A percentile compares a stretch with the other conserved stretches of the same genome.
Conservation (phyloP, 768 basidiomycete species). For the Xerocomellus intermedius region DNA sequence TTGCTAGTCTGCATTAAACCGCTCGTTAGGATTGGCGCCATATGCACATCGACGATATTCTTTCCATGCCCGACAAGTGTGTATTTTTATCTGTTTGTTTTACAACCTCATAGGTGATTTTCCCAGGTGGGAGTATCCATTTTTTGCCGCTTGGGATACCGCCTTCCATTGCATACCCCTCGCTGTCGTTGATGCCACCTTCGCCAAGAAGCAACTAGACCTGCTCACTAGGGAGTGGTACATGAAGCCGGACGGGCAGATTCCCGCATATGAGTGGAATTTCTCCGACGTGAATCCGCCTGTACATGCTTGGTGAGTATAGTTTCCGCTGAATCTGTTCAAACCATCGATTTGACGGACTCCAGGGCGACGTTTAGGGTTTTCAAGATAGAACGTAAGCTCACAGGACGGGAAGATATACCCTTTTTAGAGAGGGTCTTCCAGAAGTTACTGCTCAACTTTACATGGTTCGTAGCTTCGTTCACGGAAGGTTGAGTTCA, state of each 20-base stretch:
- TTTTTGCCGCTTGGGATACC: slow-evolving; percentile 97
- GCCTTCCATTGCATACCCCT: slow-evolving; percentile 99
- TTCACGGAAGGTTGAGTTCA: neutral
- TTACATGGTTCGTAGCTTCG: slow-evolving; percentile 71
- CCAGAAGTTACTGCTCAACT: slow-evolving; percentile 95
- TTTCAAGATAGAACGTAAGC: slow-evolving; percentile 98
- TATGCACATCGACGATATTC: slow-evolving; percentile 90
- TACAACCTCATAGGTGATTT: slow-evolving; percentile 5
- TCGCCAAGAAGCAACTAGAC: slow-evolving; percentile 97
- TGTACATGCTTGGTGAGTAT: slow-evolving; percentile 87
- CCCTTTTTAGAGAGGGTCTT: slow-evolving; percentile 96
- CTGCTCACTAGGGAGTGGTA: slow-evolving; percentile 98
- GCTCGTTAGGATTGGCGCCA: slow-evolving; percentile 84
- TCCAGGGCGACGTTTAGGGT: slow-evolving; percentile 92
- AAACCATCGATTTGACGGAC: neutral
- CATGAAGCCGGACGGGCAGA: slow-evolving; percentile 98
- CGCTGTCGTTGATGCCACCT: slow-evolving; percentile 90
- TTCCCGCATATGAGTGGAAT: slow-evolving; percentile 99
- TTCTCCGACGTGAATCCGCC: slow-evolving; percentile 98
- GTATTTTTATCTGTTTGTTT: slow-evolving; percentile 16
- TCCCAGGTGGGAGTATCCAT: slow-evolving; percentile 93
- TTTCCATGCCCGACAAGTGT: slow-evolving; percentile 99
- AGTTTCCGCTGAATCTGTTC: neutral
- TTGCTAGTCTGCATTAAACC: neutral
- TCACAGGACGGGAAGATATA: slow-evolving; percentile 87